Percentiles rank a stretch among this genome's conserved stretches.
phyloP scores from a whole-genome alignment of 2,329 filamentous ascomycete genomes.

The Knufia fluminis region DNA sequence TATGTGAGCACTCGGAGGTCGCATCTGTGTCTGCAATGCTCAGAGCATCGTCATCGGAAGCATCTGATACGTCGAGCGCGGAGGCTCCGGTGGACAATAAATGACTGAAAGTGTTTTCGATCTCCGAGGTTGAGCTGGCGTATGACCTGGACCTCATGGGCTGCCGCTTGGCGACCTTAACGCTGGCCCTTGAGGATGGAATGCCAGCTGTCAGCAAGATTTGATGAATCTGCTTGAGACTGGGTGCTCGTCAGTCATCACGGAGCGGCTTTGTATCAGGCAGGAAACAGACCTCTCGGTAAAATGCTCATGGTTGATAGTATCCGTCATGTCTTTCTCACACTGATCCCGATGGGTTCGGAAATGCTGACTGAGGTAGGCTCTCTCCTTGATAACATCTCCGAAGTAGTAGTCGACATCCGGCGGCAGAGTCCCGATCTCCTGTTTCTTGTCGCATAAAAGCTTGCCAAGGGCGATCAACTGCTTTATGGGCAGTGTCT shows the following conservation, averaged over 20 bases:
- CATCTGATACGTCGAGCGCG: not conserved
- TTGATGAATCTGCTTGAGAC: slow-evolving; percentile 7
- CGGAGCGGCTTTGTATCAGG: too few species aligned
- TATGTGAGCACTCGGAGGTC: slow-evolving; percentile 7
- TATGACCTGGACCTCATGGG: not conserved
- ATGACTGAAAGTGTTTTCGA: not conserved
- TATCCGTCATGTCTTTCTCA: slow-evolving; percentile 16
- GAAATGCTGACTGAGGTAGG: slow-evolving; percentile 25
- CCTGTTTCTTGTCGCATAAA: slow-evolving; percentile 17
- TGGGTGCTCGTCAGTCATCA: not conserved
- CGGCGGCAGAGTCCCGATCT: slow-evolving; percentile 20
- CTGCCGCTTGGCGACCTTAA: not conserved
- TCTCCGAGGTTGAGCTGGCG: not conserved
- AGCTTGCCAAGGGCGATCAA: slow-evolving; percentile 18
- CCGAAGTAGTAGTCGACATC: slow-evolving; percentile 26
- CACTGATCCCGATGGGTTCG: slow-evolving; percentile 14
- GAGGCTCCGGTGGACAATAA: not conserved
- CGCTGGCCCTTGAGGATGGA: not conserved
- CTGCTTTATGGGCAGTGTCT: slow-evolving; percentile 23
- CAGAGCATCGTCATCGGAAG: slow-evolving; percentile 21
- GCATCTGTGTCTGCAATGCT: slow-evolving; percentile 10
- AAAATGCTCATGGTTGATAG: slow-evolving; percentile 26
- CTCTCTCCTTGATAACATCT: slow-evolving; percentile 24
- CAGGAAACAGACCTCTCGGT: slow-evolving; percentile 21
- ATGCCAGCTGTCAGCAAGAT: slow-evolving; percentile 4